Percentiles rank a stretch among this genome's conserved stretches.
phyloP scores from a whole-genome alignment of 768 basidiomycete genomes.

The Candolleomyces eurysporus region DNA sequence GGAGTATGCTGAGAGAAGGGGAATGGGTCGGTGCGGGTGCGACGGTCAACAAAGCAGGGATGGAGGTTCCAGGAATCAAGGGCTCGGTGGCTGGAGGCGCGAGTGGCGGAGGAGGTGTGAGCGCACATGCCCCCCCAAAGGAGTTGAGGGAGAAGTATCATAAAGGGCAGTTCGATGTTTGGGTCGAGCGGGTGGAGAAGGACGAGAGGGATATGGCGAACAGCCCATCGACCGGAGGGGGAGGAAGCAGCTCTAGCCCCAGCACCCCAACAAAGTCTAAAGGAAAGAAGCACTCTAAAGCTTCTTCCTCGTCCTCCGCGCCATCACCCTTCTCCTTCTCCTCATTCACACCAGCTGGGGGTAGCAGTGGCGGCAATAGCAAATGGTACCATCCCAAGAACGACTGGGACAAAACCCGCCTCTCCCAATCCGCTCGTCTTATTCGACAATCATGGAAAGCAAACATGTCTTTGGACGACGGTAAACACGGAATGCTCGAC shows the following conservation, averaged over 20 bases:
- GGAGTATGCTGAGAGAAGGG: background rate
- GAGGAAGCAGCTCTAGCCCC: background rate
- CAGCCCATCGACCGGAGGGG: background rate
- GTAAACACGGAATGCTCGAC: conserved; percentile 12
- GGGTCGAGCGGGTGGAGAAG: background rate
- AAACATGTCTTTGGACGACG: conserved; percentile 17
- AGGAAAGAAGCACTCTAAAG: background rate
- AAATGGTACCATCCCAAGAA: background rate
- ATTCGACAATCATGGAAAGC: conserved; percentile 22
- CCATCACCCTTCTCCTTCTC: background rate
- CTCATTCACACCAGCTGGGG: background rate
- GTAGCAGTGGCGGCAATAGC: too few relatives aligned
- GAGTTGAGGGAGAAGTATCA: conserved; percentile 3
- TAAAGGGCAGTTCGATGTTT: background rate
- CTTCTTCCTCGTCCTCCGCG: background rate
- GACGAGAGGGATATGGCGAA: background rate
- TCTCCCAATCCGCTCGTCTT: conserved; percentile 9
- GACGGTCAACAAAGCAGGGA: background rate
- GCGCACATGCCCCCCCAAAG: background rate
- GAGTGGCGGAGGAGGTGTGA: background rate
- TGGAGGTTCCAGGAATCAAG: background rate
- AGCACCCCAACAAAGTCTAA: background rate
- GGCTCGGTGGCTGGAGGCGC: background rate
- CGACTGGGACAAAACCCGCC: background rate
- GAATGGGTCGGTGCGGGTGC: background rate